Conservation (phyloP, 305 asterid genomes). For the Solanum hybrid region DNA sequence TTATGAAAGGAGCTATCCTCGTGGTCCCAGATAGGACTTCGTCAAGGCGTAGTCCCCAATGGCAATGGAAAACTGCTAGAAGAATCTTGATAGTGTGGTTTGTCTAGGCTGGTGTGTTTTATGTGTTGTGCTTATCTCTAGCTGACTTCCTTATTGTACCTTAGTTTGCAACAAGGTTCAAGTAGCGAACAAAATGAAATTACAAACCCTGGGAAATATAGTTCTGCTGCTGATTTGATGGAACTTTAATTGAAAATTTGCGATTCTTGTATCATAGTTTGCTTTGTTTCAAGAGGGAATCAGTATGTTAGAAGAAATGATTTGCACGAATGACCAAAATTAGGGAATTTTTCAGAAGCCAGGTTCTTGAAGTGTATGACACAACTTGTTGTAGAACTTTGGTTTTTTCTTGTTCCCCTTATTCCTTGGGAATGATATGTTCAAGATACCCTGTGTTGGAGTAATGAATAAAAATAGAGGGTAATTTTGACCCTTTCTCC, state of each 20-base stretch:
- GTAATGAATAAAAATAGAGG: background rate
- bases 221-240: background rate
- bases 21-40: constrained; percentile 43
- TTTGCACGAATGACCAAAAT: background rate
- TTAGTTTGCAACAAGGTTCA: background rate
- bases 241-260: background rate
- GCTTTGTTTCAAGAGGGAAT: background rate
- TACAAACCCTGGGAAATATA: background rate
- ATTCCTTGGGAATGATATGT: background rate
- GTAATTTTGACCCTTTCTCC: background rate
- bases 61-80: background rate
- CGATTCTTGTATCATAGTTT: background rate
- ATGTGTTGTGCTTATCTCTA: background rate
- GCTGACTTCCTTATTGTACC: background rate
- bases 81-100: background rate
- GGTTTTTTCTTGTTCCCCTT: too few species aligned
- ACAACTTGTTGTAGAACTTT: too few species aligned
- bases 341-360: background rate
- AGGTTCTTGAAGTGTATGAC: too few species aligned
- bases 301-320: background rate
- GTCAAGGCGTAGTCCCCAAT: background rate
- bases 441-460: background rate
- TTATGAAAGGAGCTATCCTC: constrained; percentile 50
- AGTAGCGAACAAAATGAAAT: background rate
- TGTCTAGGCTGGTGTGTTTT: background rate